Evolutionary conservation across 345 rosid species (phyloP), one percentile per base, ranked within the genome.

Genomic region (Syzygium jambos): DNA sequence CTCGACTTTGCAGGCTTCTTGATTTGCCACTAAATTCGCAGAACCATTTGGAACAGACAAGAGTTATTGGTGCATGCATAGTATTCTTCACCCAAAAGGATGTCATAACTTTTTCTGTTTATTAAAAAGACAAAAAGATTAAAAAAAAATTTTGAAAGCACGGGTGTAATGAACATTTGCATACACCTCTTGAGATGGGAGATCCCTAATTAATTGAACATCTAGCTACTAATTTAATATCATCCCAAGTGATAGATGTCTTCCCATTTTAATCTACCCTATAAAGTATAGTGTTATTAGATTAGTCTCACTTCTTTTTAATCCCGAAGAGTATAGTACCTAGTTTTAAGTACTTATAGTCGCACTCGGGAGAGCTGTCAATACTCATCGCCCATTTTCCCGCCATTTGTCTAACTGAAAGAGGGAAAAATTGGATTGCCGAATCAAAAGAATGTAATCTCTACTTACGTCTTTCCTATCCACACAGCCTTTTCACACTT

Each of bases 261-360:
- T 9, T 7, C 23, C 78, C 80, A 13, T 4, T 17, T 68, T 65
- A 65, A 65, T 34, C 78, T 11, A 57, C 12, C 14, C 14, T 2
- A 6, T 57, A 29, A 29, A 3, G 9, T 59, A 15, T 29, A 3
- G 38, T 29, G 6, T 30, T 4, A 29, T 29, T 13, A 13, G 19
- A n/a, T 63, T 41, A 2, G 17, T 15, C 11, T 15, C 19, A 7
- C 43, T 16, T 65, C 11, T 30, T 65, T 16, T 16, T 30, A 15
- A 30, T 65, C 23, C 17, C 3, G 0, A 2, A 65, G 16, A 0
- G 46, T 19, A 73, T 9, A 38, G 1, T 9, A 34, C 3, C 14
- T 1, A 73, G 49, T 73, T 9, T 73, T 25, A 34, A 38, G 6
- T 10, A 21, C 49, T 19, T 5, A 5, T 34, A 30, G 78, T 19